These are phyloP conservation scores for Fusarium buxicola DNA, from an alignment of 2,329 filamentous ascomycete species.

Conservation along the genomic window DNA sequence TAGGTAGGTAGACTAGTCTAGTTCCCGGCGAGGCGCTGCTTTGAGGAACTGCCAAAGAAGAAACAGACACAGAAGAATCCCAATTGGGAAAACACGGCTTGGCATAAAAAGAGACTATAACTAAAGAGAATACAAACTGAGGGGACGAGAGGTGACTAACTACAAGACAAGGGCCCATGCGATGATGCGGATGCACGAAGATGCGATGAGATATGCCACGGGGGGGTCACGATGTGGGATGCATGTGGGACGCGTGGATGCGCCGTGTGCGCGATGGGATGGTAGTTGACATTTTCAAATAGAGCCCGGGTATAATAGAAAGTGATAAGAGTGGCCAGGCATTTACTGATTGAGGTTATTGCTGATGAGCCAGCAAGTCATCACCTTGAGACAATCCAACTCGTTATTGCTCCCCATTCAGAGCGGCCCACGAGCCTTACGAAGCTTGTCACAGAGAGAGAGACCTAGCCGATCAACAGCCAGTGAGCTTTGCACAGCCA, in stretches of 20 bases:
- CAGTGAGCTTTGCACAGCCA: too few relatives aligned
- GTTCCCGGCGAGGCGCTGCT: not conserved
- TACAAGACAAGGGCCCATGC: slow-evolving; percentile 20
- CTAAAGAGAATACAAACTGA: slow-evolving; percentile 2
- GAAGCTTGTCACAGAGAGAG: too few relatives aligned
- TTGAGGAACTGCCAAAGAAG: not conserved
- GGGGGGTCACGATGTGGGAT: slow-evolving; percentile 26
- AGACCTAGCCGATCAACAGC: too few relatives aligned
- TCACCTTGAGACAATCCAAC: not conserved
- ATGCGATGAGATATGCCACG: slow-evolving; percentile 34
- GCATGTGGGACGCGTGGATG: slow-evolving; percentile 33
- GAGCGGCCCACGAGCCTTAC: not conserved
- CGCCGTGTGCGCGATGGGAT: slow-evolving; percentile 15
- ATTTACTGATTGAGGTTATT: slow-evolving; percentile 4
- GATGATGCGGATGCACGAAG: slow-evolving; percentile 26
- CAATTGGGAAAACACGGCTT: not conserved
- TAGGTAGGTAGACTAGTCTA: too few relatives aligned
- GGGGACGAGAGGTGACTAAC: not conserved
- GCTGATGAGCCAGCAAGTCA: too few relatives aligned
- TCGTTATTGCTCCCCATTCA: not conserved
- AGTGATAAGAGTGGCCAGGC: not conserved
- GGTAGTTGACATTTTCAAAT: not conserved
- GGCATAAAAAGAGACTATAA: slow-evolving; percentile 9
- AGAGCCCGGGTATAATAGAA: not conserved
- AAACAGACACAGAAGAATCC: slow-evolving; percentile 7